Conservation (phyloP, 345 rosid species). For the Euphorbia pulcherrima region DNA sequence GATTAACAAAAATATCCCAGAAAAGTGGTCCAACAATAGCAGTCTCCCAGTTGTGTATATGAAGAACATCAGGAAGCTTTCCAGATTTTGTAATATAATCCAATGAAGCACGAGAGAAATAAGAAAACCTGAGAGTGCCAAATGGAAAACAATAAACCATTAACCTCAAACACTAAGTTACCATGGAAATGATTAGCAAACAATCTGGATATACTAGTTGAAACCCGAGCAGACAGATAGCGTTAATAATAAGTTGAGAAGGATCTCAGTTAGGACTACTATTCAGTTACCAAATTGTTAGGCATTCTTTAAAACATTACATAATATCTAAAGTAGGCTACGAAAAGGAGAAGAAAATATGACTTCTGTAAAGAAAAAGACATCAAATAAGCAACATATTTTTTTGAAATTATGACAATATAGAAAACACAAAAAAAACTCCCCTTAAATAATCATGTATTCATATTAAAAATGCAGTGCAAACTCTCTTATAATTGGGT, state of each 20-base stretch:
- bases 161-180: neutral
- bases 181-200: constrained; percentile 1
- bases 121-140: constrained; percentile 52
- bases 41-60: constrained; percentile 85
- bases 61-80: constrained; percentile 81
- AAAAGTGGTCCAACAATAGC: constrained; percentile 81
- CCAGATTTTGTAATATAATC: constrained; percentile 76
- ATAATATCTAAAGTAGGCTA: neutral
- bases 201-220: neutral
- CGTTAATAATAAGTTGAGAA: neutral
- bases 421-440: neutral
- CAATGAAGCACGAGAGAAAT: constrained; percentile 86
- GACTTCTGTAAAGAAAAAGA: neutral
- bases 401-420: no score
- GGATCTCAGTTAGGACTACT: no score
- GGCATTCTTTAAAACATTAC: no score
- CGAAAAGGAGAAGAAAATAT: neutral
- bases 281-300: no score
- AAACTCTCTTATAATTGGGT: no score
- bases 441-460: neutral
- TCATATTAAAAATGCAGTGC: neutral
- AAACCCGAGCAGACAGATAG: neutral
- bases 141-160: constrained; percentile 13
- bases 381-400: neutral
- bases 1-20: constrained; percentile 79